Percentiles rank a stretch among this genome's conserved stretches.
These are phyloP conservation scores for Tillandsia leiboldiana DNA, from an alignment of 176 grass and related monocot genomes.

Conservation along the genomic window DNA sequence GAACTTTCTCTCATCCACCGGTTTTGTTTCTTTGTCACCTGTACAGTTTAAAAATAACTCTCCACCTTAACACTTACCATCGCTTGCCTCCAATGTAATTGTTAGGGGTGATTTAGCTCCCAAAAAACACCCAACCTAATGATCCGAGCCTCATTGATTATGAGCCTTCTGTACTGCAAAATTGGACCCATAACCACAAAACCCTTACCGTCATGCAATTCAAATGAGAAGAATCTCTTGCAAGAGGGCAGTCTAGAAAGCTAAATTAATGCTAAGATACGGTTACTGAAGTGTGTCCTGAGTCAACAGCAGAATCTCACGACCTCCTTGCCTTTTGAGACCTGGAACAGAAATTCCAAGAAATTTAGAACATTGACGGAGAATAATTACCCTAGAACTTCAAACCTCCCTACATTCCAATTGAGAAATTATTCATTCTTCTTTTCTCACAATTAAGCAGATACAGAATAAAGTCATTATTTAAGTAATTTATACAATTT, in stretches of 20 bases:
- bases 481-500: background rate
- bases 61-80: constrained; percentile 9
- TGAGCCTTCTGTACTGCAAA: constrained; percentile 14
- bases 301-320: constrained; percentile 7
- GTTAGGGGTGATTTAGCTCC: constrained; percentile 19
- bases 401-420: too few relatives aligned
- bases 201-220: background rate
- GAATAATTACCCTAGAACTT: too few relatives aligned
- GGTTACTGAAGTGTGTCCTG: background rate
- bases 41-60: constrained; percentile 28
- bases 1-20: background rate
- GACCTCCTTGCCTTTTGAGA: background rate
- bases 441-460: background rate
- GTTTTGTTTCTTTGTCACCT: constrained; percentile 15
- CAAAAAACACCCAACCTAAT: constrained; percentile 9
- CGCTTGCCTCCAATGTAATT: background rate
- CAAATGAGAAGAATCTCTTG: background rate
- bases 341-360: constrained; percentile 10
- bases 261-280: background rate
- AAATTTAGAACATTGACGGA: background rate
- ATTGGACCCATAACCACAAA: constrained; percentile 11
- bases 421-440: too few relatives aligned
- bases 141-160: constrained; percentile 9
- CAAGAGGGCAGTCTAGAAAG: background rate
- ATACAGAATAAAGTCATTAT: background rate